Base-by-base conservation (phyloP, 495 filamentous ascomycete species). In the Aspergillus saccharolyticus region DNA sequence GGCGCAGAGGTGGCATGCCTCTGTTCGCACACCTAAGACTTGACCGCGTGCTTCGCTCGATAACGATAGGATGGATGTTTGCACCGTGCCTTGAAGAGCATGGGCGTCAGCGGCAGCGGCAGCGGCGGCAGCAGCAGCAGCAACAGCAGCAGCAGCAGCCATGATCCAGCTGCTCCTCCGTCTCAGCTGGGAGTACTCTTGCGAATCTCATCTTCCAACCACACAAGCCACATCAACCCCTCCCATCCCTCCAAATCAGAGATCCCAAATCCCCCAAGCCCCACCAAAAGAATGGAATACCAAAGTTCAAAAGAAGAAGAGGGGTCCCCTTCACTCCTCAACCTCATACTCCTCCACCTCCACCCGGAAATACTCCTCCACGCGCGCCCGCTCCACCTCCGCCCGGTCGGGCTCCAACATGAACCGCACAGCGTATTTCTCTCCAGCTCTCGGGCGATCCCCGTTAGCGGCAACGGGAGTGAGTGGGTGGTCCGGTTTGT, bases 391-490 rank as follows among this genome's bases (percentile, higher is more conserved):
- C 74, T 98, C 94, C 18, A 75, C 78, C 42, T 78, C 80, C 14
- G 90, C 93, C 52, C 88, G 80, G 45, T 82, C 85, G 14, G 87
- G 82, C 65, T 97, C 90, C 25, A 97, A 84, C 77, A 96, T 90
- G 66, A 96, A 98, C 14, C 94, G 85, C 25, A 94, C 81, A 0
- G 95, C 96, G 9, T 82, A 82, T 50, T 80, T 70, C 51, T 85
- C 82, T 18, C 76, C 72, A 19, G 72, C 63, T 16, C 69, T 67
- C n/a, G 70, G 67, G 19, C 78, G 74, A 14, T 80, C 78, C 20
- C 76, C 80, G 43, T 65, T 74, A 4, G 78, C 70, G 33, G 74
- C 67, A 51, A 69, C 59, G 4, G 68, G 72, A 0, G 66, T 76
- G n/a, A 77, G 63, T 10, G 69, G 30, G 52, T 55, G 53, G 19